Evolutionary conservation across 345 rosid species (phyloP), one percentile per base, ranked within the genome.

Genomic region (Crucihimalaya himalaica): DNA sequence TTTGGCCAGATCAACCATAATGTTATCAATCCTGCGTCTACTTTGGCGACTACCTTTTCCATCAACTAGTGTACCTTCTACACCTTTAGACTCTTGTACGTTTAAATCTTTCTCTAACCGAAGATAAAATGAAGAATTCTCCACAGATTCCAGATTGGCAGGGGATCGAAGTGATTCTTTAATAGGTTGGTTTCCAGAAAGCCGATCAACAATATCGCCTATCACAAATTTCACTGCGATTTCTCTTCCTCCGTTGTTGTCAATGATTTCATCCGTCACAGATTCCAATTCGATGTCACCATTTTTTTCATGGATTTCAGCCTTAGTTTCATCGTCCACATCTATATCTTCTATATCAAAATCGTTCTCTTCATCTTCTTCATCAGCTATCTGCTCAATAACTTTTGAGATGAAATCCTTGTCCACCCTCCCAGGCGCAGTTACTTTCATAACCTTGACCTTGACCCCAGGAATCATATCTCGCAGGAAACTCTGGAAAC

Each of bases 381-480:
- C 92, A 47, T 91, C 96, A 75, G 84, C 79, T 72, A 88, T 84
- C 80, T 89, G 90, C 54, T 89, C 95, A 79, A 94, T 84, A 68
- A 89, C 91, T 88, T 87, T 89, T 32, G 93, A 85, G 81, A 89
- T 84, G 79, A 94, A 86, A 78, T 94, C 97, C 78, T 67, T 84
- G 81, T 94, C 97, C 43, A 81, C 87, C 82, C 84, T 93, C 46
- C 85, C 89, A 10, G 97, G 85, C 2, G 89, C 59, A 20, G 84
- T 91, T 69, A 89, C 94, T 81, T 91, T 93, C 85, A 91, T 75
- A 72, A 89, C 96, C 89, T 91, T 93, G 70, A 89, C 88, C 81
- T 84, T 85, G 37, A 84, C 89, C 29, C 91, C 96, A 73, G 97
- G 96, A 84, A 91, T 84, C 90, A 94, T 85, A 83, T 91, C 98